Conservation (phyloP, 805 yeast species). For the Yamadazyma philogaea region DNA sequence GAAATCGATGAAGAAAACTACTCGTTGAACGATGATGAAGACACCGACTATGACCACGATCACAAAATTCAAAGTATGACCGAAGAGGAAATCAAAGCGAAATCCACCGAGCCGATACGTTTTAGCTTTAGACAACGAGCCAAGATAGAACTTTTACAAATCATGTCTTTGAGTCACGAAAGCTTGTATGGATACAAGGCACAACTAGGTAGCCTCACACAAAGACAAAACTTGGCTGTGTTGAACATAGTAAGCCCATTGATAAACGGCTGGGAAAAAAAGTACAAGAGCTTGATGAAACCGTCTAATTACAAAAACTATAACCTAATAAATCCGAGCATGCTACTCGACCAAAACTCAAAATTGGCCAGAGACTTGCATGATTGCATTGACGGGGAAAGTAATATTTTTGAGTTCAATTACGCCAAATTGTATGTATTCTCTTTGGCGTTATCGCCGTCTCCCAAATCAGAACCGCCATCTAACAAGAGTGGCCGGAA, state of each 20-base stretch:
- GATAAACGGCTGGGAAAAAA: slow-evolving; percentile 72
- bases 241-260: slow-evolving; percentile 73
- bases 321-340: slow-evolving; percentile 20
- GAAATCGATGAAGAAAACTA: slow-evolving; percentile 48
- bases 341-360: slow-evolving; percentile 26
- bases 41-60: slow-evolving; percentile 19
- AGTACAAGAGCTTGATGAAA: slow-evolving; percentile 53
- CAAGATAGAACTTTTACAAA: slow-evolving; percentile 72
- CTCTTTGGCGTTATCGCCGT: slow-evolving; percentile 68
- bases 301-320: slow-evolving; percentile 42
- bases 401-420: slow-evolving; percentile 76
- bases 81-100: slow-evolving; percentile 30
- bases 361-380: slow-evolving; percentile 38
- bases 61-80: slow-evolving; percentile 27
- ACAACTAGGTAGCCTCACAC: slow-evolving; percentile 48
- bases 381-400: slow-evolving; percentile 57
- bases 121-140: slow-evolving; percentile 70
- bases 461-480: slow-evolving; percentile 21
- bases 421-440: slow-evolving; percentile 82
- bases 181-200: slow-evolving; percentile 70
- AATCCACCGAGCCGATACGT: slow-evolving; percentile 35
- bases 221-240: slow-evolving; percentile 66
- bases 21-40: slow-evolving; percentile 28
- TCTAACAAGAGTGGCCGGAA: slow-evolving; percentile 9
- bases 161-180: slow-evolving; percentile 79